Conservation (phyloP, 2,329 filamentous ascomycete species). For the Hypoxylon sp. region DNA sequence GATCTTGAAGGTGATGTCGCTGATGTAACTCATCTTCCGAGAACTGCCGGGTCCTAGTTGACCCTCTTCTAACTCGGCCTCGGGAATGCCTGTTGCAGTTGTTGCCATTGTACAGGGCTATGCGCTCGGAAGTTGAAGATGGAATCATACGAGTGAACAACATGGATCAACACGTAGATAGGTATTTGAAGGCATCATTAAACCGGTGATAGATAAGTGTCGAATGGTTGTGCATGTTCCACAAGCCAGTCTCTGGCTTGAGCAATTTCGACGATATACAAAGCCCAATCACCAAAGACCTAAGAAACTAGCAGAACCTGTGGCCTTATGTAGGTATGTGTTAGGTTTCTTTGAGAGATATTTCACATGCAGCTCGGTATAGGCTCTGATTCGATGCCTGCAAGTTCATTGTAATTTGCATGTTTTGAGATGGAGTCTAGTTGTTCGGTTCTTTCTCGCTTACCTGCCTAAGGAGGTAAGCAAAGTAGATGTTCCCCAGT, state of each 20-base stretch:
- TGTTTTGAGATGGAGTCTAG: background rate
- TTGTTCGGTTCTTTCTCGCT: background rate
- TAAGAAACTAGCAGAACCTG: conserved; percentile 13
- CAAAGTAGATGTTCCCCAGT: background rate
- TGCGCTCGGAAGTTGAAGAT: background rate
- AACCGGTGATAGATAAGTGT: conserved; percentile 9
- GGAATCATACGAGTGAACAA: background rate
- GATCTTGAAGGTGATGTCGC: conserved; percentile 43
- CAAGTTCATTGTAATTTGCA: background rate
- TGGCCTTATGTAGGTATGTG: background rate
- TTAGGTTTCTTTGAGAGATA: background rate
- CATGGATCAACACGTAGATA: conserved; percentile 7
- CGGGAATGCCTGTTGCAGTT: conserved; percentile 10
- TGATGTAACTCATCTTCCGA: conserved; percentile 29
- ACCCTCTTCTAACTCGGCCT: conserved; percentile 36
- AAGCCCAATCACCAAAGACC: conserved; percentile 15
- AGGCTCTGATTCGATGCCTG: background rate
- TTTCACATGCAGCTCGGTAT: background rate
- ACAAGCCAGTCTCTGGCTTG: conserved; percentile 14
- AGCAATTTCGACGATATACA: conserved; percentile 22
- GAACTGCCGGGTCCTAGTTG: background rate
- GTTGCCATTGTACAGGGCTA: conserved; percentile 33
- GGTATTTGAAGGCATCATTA: conserved; percentile 26
- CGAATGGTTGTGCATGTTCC: conserved; percentile 35
- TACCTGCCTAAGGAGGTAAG: too few species aligned